Evolutionary conservation across 2,329 filamentous ascomycete genomes (phyloP).

Genomic region (Biscogniauxia mediterranea): DNA sequence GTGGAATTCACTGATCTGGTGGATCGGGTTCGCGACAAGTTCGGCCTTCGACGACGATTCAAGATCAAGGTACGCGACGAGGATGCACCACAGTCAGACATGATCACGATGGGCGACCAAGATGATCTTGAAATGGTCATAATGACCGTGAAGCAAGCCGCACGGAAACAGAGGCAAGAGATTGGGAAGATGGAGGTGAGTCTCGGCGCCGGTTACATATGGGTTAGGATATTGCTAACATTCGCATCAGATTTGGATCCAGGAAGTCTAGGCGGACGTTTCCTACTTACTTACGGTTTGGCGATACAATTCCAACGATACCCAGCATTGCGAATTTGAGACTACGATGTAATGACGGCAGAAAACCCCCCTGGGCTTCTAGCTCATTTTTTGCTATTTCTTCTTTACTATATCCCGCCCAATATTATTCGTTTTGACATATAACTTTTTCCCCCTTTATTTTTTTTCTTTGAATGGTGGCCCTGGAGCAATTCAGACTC

Average conservation of each 20-base stretch:
- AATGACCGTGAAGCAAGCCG: conserved; percentile 63
- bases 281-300: conserved; percentile 19
- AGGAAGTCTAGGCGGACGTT: conserved; percentile 41
- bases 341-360: conserved; percentile 32
- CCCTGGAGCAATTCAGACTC: conserved; percentile 1
- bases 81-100: conserved; percentile 71
- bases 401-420: conserved; percentile 4
- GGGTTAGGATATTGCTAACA: conserved; percentile 23
- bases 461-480: conserved; percentile 15
- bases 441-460: conserved; percentile 5
- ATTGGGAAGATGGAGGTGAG: conserved; percentile 95
- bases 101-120: conserved; percentile 96
- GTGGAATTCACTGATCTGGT: conserved; percentile 76
- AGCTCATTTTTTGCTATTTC: conserved; percentile 8
- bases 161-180: conserved; percentile 71
- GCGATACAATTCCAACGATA: conserved; percentile 32
- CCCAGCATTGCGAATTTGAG: conserved; percentile 31
- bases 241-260: conserved; percentile 45
- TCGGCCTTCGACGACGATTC: conserved; percentile 72
- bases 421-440: conserved; percentile 5
- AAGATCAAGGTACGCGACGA: conserved; percentile 90
- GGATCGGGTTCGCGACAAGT: conserved; percentile 81
- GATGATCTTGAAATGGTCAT: conserved; percentile 93
- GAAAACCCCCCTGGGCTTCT: conserved; percentile 16
- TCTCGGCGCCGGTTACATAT: conserved; percentile 17